These are phyloP conservation scores for Amborella trichopoda DNA, from an alignment of 164 flowering plant genomes.

Conservation along the genomic window DNA sequence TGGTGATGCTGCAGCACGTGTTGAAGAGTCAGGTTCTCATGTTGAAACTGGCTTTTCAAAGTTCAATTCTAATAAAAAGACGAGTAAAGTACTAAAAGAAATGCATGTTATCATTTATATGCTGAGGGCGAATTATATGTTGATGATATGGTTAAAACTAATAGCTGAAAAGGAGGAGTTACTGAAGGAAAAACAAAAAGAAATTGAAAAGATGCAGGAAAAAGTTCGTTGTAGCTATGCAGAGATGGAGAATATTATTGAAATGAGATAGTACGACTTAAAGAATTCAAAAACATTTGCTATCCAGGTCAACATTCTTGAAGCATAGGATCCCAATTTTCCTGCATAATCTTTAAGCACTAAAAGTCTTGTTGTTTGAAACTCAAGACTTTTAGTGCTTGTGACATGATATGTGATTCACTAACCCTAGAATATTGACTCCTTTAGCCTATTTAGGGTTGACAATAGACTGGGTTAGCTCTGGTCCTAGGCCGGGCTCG, in stretches of 20 bases:
- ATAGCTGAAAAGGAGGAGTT: constrained; percentile 64
- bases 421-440: no score
- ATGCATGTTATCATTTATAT: constrained; percentile 67
- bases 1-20: constrained; percentile 15
- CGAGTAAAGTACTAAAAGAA: constrained; percentile 30
- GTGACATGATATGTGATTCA: no score
- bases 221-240: constrained; percentile 67
- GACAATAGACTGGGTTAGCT: no score
- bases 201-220: constrained; percentile 56
- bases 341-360: background rate
- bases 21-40: constrained; percentile 33
- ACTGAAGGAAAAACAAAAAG: constrained; percentile 42
- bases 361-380: no score
- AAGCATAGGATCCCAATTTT: background rate
- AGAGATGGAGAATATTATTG: constrained; percentile 80
- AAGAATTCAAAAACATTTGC: constrained; percentile 83
- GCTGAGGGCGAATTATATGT: constrained; percentile 46
- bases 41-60: constrained; percentile 15
- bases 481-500: no score
- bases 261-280: constrained; percentile 72
- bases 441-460: no score
- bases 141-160: constrained; percentile 70
- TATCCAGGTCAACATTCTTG: constrained; percentile 45
- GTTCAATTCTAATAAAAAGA: constrained; percentile 18
- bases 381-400: no score